Evolutionary conservation across 2,329 filamentous ascomycete species (phyloP), one percentile per base, ranked within the genome.

Genomic region (Alternaria conjuncta): DNA sequence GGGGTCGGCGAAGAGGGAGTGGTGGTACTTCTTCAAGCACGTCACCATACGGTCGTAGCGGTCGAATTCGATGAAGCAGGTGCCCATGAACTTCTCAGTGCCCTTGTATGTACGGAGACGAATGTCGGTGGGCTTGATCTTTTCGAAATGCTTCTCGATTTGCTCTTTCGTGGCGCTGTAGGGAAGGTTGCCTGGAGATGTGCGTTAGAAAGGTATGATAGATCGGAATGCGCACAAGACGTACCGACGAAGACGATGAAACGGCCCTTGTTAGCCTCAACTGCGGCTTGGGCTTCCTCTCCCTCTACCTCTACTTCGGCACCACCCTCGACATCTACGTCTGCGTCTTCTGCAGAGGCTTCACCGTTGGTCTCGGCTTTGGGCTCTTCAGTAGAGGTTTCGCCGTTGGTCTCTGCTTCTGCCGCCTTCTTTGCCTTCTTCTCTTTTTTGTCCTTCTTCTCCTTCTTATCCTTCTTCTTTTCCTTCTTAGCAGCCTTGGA

Each of bases 11-110:
- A 97, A 96, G 67, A 86, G 86, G 63, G 89, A 91, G 82, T 97
- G 94, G 82, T 98, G 94, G 82, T 95, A 95, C 68, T 93, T 89
- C 80, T 94, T 92, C 64, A 98, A 85, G 76, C 93, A 97, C 30
- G 93, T 96, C 85, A 96, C 92, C 93, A 97, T 96, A 77, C 91
- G 89, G 81, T 94, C 92, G 82, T 90, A 96, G 70, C 89, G 87
- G 68, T 89, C 89, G 77, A 97, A 98, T 80, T 98, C 95, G 71
- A 98, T 85, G 80, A 97, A 81, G 36, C 75, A 79, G 47, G 76
- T 79, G 49, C 79, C 79, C 68, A 79, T 80, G 55, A 75, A 75
- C 59, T 80, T 81, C 55, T 75, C 73, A 43, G 69, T 76, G 41
- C 73, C 69, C 60, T 80, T 80, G 71, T 79, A 76, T 56, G 78